These are phyloP conservation scores for Penicillium sp. DNA, from an alignment of 2,329 filamentous ascomycete genomes.

Conservation along the genomic window DNA sequence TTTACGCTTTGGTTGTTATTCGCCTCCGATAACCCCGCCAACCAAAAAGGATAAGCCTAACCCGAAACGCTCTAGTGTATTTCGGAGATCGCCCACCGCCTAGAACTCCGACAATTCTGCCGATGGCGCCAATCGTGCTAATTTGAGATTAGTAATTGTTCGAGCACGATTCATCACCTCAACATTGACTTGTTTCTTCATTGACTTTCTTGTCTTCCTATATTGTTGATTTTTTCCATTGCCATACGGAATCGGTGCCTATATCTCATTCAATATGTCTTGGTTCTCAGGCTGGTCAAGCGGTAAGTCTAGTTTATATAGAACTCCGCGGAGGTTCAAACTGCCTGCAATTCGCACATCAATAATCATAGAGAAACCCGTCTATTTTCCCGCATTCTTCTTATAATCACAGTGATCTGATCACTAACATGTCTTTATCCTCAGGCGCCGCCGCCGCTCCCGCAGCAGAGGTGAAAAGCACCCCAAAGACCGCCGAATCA, in stretches of 20 bases:
- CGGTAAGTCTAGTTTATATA: constrained; percentile 21
- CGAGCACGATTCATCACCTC: background rate
- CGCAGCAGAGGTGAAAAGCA: constrained; percentile 17
- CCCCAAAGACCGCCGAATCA: constrained; percentile 20
- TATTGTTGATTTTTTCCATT: background rate
- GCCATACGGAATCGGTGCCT: background rate
- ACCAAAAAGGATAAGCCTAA: background rate
- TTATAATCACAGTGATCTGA: background rate
- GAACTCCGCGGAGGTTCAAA: constrained; percentile 19
- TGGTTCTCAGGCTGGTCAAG: constrained; percentile 35
- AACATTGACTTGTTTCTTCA: background rate
- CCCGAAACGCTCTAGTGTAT: background rate
- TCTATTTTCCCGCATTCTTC: background rate
- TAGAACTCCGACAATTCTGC: background rate
- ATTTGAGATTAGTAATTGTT: background rate
- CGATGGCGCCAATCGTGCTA: background rate
- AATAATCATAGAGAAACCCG: background rate
- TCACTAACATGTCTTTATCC: background rate
- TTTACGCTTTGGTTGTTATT: background rate
- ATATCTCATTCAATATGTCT: constrained; percentile 23
- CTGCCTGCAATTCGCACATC: background rate
- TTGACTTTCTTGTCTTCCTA: background rate
- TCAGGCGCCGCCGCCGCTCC: background rate
- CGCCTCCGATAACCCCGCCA: constrained; percentile 4
- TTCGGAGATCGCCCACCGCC: background rate